phyloP scores from a whole-genome alignment of 345 rosid species.

The Eucalyptus globulus region DNA sequence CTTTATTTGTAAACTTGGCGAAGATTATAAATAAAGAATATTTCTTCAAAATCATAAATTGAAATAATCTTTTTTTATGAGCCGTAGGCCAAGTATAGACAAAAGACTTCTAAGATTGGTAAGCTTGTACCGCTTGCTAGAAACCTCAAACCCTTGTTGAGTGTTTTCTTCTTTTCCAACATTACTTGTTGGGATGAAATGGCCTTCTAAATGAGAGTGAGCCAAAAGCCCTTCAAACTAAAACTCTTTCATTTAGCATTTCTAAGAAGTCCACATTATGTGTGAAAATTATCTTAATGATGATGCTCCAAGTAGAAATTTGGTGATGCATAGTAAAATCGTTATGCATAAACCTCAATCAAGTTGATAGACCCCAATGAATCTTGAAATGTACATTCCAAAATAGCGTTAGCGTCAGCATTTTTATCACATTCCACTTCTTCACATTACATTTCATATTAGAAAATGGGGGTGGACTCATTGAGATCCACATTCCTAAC shows the following conservation, averaged over 20 bases:
- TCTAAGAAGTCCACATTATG: neutral
- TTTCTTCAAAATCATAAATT: neutral
- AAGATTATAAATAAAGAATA: neutral
- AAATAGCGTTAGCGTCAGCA: accelerated
- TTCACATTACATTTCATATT: too few species aligned
- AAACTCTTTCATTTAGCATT: neutral
- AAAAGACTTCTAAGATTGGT: neutral
- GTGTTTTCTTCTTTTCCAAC: neutral
- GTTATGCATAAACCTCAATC: neutral
- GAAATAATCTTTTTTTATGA: neutral
- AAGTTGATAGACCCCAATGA: neutral
- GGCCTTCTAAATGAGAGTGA: neutral
- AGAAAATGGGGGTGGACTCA: too few species aligned
- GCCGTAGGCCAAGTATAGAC: neutral
- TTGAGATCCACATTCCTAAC: too few species aligned
- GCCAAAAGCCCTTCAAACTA: neutral
- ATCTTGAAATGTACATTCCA: neutral
- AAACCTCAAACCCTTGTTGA: neutral
- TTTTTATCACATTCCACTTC: too few species aligned
- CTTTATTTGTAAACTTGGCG: neutral
- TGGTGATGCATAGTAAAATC: neutral
- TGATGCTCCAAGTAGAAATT: neutral
- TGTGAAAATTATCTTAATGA: neutral
- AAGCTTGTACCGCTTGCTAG: neutral
- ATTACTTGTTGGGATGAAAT: neutral